Evolutionary conservation across 2,329 filamentous ascomycete genomes (phyloP).

Genomic region (Hymenoscyphus scutula): DNA sequence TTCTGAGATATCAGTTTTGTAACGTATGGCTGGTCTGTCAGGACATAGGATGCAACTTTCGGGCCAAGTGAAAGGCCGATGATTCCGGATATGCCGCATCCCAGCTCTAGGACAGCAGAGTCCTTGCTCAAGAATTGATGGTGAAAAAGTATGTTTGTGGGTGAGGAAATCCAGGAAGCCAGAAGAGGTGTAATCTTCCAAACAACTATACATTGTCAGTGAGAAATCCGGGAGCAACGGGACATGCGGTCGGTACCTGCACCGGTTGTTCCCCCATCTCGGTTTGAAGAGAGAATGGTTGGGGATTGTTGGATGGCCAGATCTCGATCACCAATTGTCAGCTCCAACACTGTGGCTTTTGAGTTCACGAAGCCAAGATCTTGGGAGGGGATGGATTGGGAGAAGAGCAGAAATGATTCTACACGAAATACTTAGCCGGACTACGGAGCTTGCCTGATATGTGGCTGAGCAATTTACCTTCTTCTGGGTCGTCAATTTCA

Average conservation of each 20-base stretch:
- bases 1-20: constrained; percentile 75
- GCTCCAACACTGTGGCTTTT: constrained; percentile 60
- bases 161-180: constrained; percentile 71
- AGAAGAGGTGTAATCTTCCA: constrained; percentile 89
- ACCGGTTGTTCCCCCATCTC: constrained; percentile 71
- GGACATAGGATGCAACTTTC: constrained; percentile 60
- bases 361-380: constrained; percentile 85
- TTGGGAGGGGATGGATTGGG: constrained; percentile 67
- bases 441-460: background rate
- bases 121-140: constrained; percentile 49
- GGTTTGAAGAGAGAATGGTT: constrained; percentile 72
- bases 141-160: constrained; percentile 61
- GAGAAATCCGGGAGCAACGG: background rate
- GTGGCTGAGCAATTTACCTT: constrained; percentile 47
- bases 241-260: constrained; percentile 48
- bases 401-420: constrained; percentile 91
- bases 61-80: constrained; percentile 68
- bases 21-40: constrained; percentile 89
- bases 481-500: constrained; percentile 55
- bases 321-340: constrained; percentile 68
- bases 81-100: constrained; percentile 82
- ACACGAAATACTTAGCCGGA: constrained; percentile 22
- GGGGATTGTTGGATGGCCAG: constrained; percentile 82
- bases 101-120: constrained; percentile 74
- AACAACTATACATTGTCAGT: constrained; percentile 55